Evolutionary conservation across 345 rosid species (phyloP).

Genomic region (Linum usitatissimum): DNA sequence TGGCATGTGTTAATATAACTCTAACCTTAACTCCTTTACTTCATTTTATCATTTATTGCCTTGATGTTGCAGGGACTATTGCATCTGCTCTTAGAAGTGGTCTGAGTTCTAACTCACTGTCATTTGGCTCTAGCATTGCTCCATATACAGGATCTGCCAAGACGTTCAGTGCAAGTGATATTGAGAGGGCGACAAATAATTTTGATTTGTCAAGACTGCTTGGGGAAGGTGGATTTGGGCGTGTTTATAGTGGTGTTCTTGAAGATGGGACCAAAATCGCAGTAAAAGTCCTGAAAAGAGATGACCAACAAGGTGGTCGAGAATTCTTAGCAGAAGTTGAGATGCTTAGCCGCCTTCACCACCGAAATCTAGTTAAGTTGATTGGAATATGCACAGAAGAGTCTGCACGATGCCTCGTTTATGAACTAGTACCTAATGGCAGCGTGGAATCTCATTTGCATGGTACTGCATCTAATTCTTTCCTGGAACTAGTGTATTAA

Average conservation of each 20-base stretch:
- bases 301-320: conserved; percentile 82
- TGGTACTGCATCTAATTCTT: conserved; percentile 26
- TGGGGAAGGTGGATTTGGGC: conserved; percentile 96
- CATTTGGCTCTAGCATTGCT: conserved; percentile 78
- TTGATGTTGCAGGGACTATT: conserved; percentile 39
- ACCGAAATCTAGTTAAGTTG: conserved; percentile 82
- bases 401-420: conserved; percentile 68
- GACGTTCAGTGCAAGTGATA: conserved; percentile 64
- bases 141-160: conserved; percentile 77
- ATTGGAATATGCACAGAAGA: conserved; percentile 93
- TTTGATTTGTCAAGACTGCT: conserved; percentile 60
- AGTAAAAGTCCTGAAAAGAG: conserved; percentile 85
- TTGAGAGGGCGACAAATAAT: conserved; percentile 65
- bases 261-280: conserved; percentile 83
- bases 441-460: conserved; percentile 96
- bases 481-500: too few relatives aligned
- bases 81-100: conserved; percentile 57
- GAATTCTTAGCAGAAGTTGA: conserved; percentile 95
- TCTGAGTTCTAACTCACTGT: conserved; percentile 59
- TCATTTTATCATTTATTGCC: conserved; percentile 1
- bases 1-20: too few relatives aligned
- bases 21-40: too few relatives aligned
- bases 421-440: conserved; percentile 92
- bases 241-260: conserved; percentile 68
- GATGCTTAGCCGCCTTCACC: conserved; percentile 98